Percentiles rank a stretch among this genome's conserved stretches.
Evolutionary conservation across 2,329 filamentous ascomycete species (phyloP).

Genomic region (Tolypocladium album): DNA sequence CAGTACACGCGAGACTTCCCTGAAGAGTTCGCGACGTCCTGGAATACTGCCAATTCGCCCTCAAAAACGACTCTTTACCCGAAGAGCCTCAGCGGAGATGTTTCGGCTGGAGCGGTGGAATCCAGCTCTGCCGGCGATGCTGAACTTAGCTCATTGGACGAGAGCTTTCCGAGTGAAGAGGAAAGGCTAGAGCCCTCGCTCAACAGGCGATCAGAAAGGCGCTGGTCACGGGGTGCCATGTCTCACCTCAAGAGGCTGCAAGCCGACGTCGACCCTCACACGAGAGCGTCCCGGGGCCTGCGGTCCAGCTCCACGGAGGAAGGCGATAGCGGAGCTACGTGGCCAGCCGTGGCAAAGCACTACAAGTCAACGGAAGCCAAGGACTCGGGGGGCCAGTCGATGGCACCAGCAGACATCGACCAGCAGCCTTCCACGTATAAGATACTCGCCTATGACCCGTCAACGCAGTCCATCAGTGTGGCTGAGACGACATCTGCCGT

Average conservation of each 20-base stretch:
- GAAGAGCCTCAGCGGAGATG: constrained; percentile 3
- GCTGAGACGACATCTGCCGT: constrained; percentile 50
- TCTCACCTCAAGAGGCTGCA: constrained; percentile 4
- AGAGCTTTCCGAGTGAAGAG: constrained; percentile 23
- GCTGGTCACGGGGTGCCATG: constrained; percentile 1
- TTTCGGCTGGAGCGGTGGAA: not conserved
- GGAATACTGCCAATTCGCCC: constrained; percentile 20
- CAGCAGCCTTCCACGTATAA: constrained; percentile 35
- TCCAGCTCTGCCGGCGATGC: constrained; percentile 13
- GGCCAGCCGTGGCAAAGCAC: constrained; percentile 25
- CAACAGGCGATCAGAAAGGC: constrained; percentile 10
- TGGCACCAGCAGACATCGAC: not conserved
- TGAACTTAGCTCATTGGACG: constrained; percentile 27
- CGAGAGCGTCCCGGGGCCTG: constrained; percentile 33
- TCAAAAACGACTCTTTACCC: constrained; percentile 15
- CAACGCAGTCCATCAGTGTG: constrained; percentile 43
- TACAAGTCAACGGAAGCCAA: constrained; percentile 5
- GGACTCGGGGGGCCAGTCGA: not conserved
- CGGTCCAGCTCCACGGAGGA: constrained; percentile 37
- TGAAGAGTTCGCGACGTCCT: constrained; percentile 35
- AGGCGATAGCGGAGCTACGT: constrained; percentile 19
- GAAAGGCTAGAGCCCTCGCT: constrained; percentile 18
- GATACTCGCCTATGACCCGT: constrained; percentile 54
- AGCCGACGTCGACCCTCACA: constrained; percentile 23
- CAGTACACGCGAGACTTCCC: constrained; percentile 41